Conservation (phyloP, 306 rosid genomes). For the Morella rubra region DNA sequence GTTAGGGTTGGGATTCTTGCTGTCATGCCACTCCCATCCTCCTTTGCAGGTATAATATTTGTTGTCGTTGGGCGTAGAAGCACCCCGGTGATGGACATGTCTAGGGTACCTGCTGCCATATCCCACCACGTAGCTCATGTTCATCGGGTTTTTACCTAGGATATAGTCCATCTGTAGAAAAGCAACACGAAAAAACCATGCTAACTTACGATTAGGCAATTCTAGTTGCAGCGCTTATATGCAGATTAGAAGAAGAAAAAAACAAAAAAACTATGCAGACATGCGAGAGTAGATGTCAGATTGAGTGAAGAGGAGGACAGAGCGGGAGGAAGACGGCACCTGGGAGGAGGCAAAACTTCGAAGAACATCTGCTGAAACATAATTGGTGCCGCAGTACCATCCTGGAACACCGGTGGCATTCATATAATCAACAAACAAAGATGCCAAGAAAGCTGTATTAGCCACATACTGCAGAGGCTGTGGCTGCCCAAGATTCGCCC, state of each 20-base stretch:
- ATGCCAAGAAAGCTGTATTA: slow-evolving; percentile 65
- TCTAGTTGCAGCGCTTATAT: too few species aligned
- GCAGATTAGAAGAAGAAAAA: neutral
- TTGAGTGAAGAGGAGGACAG: neutral
- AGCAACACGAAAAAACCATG: neutral
- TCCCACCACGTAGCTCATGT: slow-evolving; percentile 68
- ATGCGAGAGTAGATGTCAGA: neutral
- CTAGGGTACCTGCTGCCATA: slow-evolving; percentile 51
- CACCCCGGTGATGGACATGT: slow-evolving; percentile 60
- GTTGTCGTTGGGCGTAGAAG: slow-evolving; percentile 55
- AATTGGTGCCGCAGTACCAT: slow-evolving; percentile 49
- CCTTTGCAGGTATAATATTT: slow-evolving; percentile 45
- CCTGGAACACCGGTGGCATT: slow-evolving; percentile 47
- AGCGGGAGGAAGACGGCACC: slow-evolving; percentile 25
- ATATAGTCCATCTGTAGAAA: slow-evolving; percentile 57
- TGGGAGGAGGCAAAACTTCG: slow-evolving; percentile 62
- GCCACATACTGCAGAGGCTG: slow-evolving; percentile 60
- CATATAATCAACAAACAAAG: slow-evolving; percentile 61
- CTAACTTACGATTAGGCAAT: neutral
- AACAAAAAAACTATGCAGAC: neutral
- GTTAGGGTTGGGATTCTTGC: slow-evolving; percentile 40
- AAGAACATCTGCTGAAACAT: slow-evolving; percentile 26
- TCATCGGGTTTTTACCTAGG: slow-evolving; percentile 64
- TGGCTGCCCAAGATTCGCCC: slow-evolving; percentile 45
- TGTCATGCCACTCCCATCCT: slow-evolving; percentile 58